Conservation (phyloP, 768 basidiomycete genomes). For the Hydnum rufescens region DNA sequence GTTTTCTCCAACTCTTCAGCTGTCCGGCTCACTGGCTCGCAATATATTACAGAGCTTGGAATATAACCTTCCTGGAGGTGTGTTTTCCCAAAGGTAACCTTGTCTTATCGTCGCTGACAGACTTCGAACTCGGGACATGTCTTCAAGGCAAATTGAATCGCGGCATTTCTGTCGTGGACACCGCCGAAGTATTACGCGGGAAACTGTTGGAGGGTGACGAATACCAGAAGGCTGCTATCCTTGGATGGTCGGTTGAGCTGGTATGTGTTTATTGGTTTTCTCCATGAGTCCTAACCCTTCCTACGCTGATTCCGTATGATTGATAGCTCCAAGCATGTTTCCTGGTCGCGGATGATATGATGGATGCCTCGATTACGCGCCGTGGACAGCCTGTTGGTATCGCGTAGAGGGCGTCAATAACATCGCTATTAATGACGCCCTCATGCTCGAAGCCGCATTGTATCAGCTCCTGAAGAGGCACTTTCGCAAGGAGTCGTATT, state of each 20-base stretch:
- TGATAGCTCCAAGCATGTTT: constrained; percentile 98
- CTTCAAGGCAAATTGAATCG: constrained; percentile 71
- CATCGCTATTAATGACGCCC: constrained; percentile 88
- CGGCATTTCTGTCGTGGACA: constrained; percentile 89
- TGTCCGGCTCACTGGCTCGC: not conserved
- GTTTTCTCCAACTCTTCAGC: too few relatives aligned
- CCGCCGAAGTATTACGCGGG: constrained; percentile 71
- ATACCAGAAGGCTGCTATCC: constrained; percentile 69
- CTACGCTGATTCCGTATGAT: too few relatives aligned
- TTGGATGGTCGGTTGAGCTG: constrained; percentile 93
- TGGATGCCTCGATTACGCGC: constrained; percentile 90
- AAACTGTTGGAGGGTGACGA: constrained; percentile 53
- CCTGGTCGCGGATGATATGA: constrained; percentile 93
- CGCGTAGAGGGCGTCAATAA: constrained; percentile 42
- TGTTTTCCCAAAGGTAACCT: too few relatives aligned
- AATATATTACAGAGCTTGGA: constrained; percentile 43
- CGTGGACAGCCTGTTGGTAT: constrained; percentile 97
- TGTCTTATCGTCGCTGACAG: not conserved
- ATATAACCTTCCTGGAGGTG: constrained; percentile 75
- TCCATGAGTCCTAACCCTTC: not conserved
- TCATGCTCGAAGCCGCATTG: constrained; percentile 91
- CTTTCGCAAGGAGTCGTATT: constrained; percentile 62
- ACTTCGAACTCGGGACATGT: constrained; percentile 1
- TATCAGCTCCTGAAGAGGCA: constrained; percentile 76
- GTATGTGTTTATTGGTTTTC: too few relatives aligned